A percentile compares a stretch with the other conserved stretches of the same genome.
Conservation (phyloP, 306 rosid species). For the Citrullus amarus region DNA sequence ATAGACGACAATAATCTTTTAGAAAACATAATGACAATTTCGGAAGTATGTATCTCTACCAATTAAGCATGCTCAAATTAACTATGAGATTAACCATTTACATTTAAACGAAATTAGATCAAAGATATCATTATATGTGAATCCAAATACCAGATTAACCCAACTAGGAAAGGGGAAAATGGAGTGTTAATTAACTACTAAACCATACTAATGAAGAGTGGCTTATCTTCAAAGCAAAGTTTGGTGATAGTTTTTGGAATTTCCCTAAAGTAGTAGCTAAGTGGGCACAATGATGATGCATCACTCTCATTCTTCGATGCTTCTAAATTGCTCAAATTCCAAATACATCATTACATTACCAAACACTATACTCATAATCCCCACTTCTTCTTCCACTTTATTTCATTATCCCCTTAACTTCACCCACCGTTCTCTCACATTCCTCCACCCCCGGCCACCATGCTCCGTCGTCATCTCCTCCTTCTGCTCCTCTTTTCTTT, state of each 20-base stretch:
- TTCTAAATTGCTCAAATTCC: constrained; percentile 19
- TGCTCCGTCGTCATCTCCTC: constrained; percentile 24
- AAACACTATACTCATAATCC: neutral
- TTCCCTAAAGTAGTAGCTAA: neutral
- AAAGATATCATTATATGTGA: neutral
- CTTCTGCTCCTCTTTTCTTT: constrained; percentile 18
- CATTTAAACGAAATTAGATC: neutral
- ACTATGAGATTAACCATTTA: neutral
- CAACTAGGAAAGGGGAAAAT: neutral
- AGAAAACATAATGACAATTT: no score
- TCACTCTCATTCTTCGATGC: constrained; percentile 6
- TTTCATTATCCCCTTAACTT: constrained; percentile 6
- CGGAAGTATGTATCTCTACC: no score
- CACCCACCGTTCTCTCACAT: neutral
- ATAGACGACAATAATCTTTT: no score
- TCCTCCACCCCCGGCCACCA: constrained; percentile 13
- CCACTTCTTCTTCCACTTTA: neutral
- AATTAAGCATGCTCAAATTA: no score
- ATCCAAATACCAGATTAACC: neutral
- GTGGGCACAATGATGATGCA: constrained; percentile 27
- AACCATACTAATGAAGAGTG: neutral
- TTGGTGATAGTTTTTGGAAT: neutral
- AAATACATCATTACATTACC: constrained; percentile 6
- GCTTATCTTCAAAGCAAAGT: constrained; percentile 70
- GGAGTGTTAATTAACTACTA: constrained; percentile 26